Percentiles rank a stretch among this genome's conserved stretches.
Conservation (phyloP, 805 yeast species). For the Metschnikowia bowlesiae region DNA sequence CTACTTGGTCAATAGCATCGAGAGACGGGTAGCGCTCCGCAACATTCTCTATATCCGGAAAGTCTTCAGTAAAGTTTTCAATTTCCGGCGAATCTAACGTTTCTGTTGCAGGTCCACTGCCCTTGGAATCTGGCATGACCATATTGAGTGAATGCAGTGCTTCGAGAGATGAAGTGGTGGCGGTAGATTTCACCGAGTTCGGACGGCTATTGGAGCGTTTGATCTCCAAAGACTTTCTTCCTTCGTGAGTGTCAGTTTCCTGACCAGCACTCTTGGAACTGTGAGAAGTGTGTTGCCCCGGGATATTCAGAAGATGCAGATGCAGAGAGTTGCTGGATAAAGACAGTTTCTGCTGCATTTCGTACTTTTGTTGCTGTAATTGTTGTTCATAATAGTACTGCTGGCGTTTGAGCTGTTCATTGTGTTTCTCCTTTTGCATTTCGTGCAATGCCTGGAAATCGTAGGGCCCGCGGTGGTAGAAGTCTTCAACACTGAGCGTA, state of each 20-base stretch:
- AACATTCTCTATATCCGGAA: constrained; percentile 38
- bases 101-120: neutral
- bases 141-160: neutral
- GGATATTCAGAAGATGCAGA: constrained; percentile 6
- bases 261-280: constrained; percentile 1
- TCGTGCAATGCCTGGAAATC: constrained; percentile 52
- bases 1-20: constrained; percentile 25
- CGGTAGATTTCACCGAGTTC: neutral
- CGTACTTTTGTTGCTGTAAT: constrained; percentile 23
- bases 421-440: constrained; percentile 41
- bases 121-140: neutral
- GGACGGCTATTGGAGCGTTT: neutral
- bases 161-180: neutral
- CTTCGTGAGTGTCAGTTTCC: neutral
- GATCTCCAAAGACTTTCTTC: neutral
- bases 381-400: constrained; percentile 41
- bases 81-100: neutral
- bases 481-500: constrained; percentile 34
- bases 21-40: constrained; percentile 52
- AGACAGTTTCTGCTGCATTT: constrained; percentile 17
- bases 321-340: constrained; percentile 10
- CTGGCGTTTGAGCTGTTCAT: constrained; percentile 32
- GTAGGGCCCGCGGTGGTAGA: constrained; percentile 50
- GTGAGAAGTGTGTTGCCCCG: constrained; percentile 6
- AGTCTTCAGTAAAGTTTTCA: constrained; percentile 9